A percentile compares a stretch with the other conserved stretches of the same genome.
Evolutionary conservation across 2,329 filamentous ascomycete genomes (phyloP).

Genomic region (Mycosphaerelloides madeirae): DNA sequence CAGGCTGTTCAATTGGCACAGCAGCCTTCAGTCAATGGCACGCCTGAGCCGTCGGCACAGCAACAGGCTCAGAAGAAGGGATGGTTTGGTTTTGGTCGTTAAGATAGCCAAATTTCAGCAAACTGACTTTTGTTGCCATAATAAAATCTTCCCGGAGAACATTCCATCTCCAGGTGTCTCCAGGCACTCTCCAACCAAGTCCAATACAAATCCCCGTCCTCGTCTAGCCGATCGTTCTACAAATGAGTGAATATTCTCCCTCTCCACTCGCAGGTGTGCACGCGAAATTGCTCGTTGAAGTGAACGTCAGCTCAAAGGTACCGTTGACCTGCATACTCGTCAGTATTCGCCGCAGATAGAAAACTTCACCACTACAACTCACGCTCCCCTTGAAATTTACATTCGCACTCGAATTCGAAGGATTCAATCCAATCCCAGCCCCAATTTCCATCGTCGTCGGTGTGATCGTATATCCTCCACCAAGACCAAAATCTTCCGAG

Average conservation of each 20-base stretch:
- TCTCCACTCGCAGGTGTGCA: slow-evolving; percentile 9
- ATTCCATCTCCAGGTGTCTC: too few species aligned
- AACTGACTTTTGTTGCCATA: too few species aligned
- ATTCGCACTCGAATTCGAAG: slow-evolving; percentile 10
- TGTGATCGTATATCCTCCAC: slow-evolving; percentile 17
- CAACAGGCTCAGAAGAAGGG: slow-evolving; percentile 45
- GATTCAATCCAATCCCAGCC: slow-evolving; percentile 16
- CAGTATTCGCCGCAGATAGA: too few species aligned
- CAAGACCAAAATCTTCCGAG: slow-evolving; percentile 16
- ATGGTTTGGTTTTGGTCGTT: slow-evolving; percentile 50
- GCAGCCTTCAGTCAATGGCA: slow-evolving; percentile 23
- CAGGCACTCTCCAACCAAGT: too few species aligned
- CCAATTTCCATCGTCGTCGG: slow-evolving; percentile 12
- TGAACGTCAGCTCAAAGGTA: slow-evolving; percentile 14
- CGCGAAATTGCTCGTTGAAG: slow-evolving; percentile 9
- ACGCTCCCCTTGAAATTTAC: slow-evolving; percentile 12
- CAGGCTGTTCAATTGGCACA: slow-evolving; percentile 21
- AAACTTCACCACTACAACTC: too few species aligned
- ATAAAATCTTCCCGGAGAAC: background rate
- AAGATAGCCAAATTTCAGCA: slow-evolving; percentile 4
- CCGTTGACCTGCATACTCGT: slow-evolving; percentile 4
- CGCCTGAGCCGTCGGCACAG: slow-evolving; percentile 26
- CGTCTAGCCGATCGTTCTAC: slow-evolving; percentile 1
- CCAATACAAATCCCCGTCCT: too few species aligned
- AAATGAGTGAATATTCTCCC: slow-evolving; percentile 5